A percentile compares a stretch with the other conserved stretches of the same genome.
Evolutionary conservation across 2,329 filamentous ascomycete genomes (phyloP).

Genomic region (Fusarium lyarnte): DNA sequence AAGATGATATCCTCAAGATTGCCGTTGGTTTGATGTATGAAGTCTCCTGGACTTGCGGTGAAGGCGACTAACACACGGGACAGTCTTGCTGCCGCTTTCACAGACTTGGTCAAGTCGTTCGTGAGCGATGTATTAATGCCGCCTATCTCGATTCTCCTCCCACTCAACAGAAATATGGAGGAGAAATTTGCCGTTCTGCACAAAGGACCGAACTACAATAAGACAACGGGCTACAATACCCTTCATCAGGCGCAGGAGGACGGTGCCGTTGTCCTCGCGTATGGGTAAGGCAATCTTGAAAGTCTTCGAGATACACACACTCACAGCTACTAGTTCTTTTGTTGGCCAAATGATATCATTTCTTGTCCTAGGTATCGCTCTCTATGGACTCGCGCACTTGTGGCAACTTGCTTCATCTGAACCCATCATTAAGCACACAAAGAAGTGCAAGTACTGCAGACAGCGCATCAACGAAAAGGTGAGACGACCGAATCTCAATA

Average conservation of each 20-base stretch:
- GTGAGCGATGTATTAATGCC: conserved; percentile 77
- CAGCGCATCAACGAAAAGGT: conserved; percentile 72
- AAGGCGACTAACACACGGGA: conserved; percentile 8
- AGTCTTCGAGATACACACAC: not conserved
- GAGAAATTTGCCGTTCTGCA: conserved; percentile 77
- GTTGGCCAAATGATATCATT: conserved; percentile 74
- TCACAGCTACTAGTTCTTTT: conserved; percentile 58
- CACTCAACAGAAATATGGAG: conserved; percentile 75
- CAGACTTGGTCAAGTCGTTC: conserved; percentile 75
- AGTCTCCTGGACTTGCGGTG: conserved; percentile 31
- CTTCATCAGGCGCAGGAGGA: conserved; percentile 74
- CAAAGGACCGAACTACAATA: conserved; percentile 63
- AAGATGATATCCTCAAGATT: conserved; percentile 80
- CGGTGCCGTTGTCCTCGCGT: conserved; percentile 77
- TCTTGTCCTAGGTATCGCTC: conserved; percentile 68
- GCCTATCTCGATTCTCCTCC: conserved; percentile 73
- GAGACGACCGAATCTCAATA: conserved; percentile 14
- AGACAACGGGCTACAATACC: conserved; percentile 72
- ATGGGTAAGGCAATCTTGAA: conserved; percentile 61
- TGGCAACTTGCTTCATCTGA: conserved; percentile 71
- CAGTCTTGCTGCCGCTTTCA: conserved; percentile 76
- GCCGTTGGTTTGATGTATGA: conserved; percentile 77
- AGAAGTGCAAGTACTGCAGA: conserved; percentile 74
- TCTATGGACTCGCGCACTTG: conserved; percentile 70
- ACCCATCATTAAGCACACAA: conserved; percentile 75